Evolutionary conservation across 164 flowering plant species (phyloP), one percentile per base, ranked within the genome.

Genomic region (Hamamelis virginiana): DNA sequence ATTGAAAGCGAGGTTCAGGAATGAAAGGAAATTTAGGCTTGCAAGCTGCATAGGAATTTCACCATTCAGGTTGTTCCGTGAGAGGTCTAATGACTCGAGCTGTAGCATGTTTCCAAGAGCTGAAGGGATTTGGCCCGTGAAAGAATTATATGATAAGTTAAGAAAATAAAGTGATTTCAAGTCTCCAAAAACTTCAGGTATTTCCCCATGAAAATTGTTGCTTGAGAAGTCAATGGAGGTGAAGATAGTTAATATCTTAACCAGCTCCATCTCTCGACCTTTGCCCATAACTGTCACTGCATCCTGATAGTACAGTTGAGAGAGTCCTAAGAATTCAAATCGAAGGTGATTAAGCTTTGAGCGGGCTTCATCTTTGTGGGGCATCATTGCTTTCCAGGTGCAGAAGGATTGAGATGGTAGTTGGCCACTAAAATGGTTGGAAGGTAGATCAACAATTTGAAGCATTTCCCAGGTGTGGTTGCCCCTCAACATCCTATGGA

Each of bases 381-480:
- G 25, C 57, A 59, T 66, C 45, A 43, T 56, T 43, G 48, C 61
- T 62, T 21, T 38, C 61, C 61, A 55, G n/a, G 27, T 28, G 13
- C 14, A 28, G 58, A 53, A 66, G 38, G 26, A 51, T 22, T 38
- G 3, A 27, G 57, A 4, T 0, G 45, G 25, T 25, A 67, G 22
- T 0, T 21, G 14, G 19, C 72, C 76, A 18, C 11, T 63, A 9
- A 73, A 63, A 18, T 57, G 47, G 38, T 73, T 73, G 64, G 21
- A 44, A 47, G 76, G 56, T 12, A 73, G 13, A 65, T 73, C 76
- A 18, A 73, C 57, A 19, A 73, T 73, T 46, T 73, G 76, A 64
- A 73, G 72, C 21, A 6, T 53, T 33, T 9, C 4, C 68, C 71
- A 68, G 21, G 19, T 67, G 8, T 5, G 15, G 4, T 28, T 56